Conservation (phyloP, 106 monocot genomes). For the Dendrobium catenatum region DNA sequence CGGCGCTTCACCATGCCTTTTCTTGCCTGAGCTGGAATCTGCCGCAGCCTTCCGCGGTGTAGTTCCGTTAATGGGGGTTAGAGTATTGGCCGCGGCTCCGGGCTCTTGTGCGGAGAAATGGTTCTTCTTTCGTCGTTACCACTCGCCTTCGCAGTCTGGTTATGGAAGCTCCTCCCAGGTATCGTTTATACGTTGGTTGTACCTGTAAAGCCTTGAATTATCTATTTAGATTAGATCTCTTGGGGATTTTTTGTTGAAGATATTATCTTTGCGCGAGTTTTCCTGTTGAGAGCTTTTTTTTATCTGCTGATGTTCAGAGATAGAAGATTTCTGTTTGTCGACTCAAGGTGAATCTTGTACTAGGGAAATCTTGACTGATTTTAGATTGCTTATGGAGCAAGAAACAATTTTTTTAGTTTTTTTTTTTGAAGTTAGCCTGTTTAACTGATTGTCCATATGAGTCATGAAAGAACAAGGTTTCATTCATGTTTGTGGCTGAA, state of each 20-base stretch:
- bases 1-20: background rate
- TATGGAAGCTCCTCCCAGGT: slow-evolving; percentile 36
- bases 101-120: slow-evolving; percentile 9
- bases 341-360: background rate
- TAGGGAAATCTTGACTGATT: background rate
- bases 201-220: background rate
- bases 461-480: background rate
- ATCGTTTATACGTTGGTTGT: background rate
- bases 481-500: background rate
- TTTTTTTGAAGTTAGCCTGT: background rate
- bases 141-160: slow-evolving; percentile 30
- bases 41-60: background rate
- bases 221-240: background rate
- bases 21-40: background rate
- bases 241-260: background rate
- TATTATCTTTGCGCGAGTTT: background rate
- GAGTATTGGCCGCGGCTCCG: slow-evolving; percentile 1
- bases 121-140: slow-evolving; percentile 27
- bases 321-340: background rate
- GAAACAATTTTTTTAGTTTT: background rate
- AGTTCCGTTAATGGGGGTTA: background rate
- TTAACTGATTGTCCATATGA: background rate
- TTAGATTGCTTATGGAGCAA: background rate
- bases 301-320: background rate
- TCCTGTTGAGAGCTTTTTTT: background rate